These are phyloP conservation scores for Gossypium rotundifolium DNA, from an alignment of 345 rosid species.

Conservation along the genomic window DNA sequence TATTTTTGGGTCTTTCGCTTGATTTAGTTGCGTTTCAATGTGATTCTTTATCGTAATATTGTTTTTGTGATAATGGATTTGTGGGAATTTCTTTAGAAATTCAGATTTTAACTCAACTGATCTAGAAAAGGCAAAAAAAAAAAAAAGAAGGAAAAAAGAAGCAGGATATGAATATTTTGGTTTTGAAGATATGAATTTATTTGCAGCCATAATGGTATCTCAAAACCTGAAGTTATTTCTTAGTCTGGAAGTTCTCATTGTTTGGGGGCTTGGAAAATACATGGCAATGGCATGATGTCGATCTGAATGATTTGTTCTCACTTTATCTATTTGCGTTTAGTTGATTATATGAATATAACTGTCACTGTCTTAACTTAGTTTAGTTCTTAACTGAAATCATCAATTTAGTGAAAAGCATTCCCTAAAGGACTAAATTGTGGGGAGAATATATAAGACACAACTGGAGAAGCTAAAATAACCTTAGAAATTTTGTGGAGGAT, in stretches of 20 bases:
- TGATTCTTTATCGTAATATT: not conserved
- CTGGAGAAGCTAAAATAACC: not conserved
- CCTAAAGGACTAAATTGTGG: not conserved
- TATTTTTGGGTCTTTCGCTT: not conserved
- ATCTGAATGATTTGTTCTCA: not conserved
- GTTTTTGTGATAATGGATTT: not conserved
- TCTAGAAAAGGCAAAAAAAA: not conserved
- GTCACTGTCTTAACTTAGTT: not conserved
- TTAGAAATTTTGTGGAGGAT: not conserved
- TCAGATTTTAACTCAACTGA: not conserved
- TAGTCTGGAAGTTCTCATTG: not conserved
- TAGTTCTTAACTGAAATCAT: not conserved
- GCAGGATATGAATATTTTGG: not conserved
- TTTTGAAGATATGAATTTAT: not conserved
- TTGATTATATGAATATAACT: not conserved
- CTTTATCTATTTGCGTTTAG: not conserved
- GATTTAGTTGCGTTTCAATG: not conserved
- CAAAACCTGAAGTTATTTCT: not conserved
- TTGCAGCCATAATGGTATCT: not conserved
- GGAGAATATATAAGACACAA: not conserved
- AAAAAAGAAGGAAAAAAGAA: not conserved
- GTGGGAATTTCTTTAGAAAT: not conserved
- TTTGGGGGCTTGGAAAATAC: not conserved
- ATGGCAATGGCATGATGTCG: not conserved
- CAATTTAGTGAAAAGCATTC: not conserved